These are phyloP conservation scores for Paraphaeosphaeria sporulosa DNA, from an alignment of 2,329 filamentous ascomycete genomes.

Conservation along the genomic window DNA sequence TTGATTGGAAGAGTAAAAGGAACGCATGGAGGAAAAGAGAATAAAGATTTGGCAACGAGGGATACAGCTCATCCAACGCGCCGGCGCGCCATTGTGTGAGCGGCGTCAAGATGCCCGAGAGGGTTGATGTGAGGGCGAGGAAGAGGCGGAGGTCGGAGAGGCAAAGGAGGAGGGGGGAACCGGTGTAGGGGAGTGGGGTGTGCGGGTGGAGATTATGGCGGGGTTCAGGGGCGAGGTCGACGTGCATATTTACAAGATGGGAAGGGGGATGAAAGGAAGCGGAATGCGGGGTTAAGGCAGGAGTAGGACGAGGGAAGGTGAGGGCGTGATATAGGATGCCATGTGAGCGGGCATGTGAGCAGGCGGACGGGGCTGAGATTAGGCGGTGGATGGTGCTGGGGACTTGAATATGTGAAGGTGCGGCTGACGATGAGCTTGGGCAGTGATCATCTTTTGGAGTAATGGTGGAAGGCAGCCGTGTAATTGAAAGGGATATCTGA, in stretches of 20 bases:
- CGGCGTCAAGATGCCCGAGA: constrained; percentile 29
- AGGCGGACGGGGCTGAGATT: constrained; percentile 1
- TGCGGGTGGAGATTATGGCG: not conserved
- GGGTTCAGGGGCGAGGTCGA: not conserved
- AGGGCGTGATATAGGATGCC: not conserved
- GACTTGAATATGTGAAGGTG: not conserved
- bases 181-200: constrained; percentile 33
- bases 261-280: not conserved
- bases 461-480: not conserved
- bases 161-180: constrained; percentile 28
- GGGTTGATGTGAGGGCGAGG: constrained; percentile 17
- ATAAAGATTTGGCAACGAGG: constrained; percentile 63
- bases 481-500: not conserved
- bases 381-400: constrained; percentile 1
- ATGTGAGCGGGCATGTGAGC: constrained; percentile 7
- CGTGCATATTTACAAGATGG: not conserved
- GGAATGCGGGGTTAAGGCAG: not conserved
- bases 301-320: not conserved
- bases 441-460: not conserved
- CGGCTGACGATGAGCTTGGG: not conserved
- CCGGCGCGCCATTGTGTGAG: constrained; percentile 16
- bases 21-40: constrained; percentile 65
- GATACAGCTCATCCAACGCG: constrained; percentile 66
- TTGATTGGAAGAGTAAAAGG: constrained; percentile 64
- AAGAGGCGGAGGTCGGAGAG: constrained; percentile 31